A percentile compares a stretch with the other conserved stretches of the same genome.
These are phyloP conservation scores for Cucumis hystrix DNA, from an alignment of 306 rosid genomes.

Conservation along the genomic window DNA sequence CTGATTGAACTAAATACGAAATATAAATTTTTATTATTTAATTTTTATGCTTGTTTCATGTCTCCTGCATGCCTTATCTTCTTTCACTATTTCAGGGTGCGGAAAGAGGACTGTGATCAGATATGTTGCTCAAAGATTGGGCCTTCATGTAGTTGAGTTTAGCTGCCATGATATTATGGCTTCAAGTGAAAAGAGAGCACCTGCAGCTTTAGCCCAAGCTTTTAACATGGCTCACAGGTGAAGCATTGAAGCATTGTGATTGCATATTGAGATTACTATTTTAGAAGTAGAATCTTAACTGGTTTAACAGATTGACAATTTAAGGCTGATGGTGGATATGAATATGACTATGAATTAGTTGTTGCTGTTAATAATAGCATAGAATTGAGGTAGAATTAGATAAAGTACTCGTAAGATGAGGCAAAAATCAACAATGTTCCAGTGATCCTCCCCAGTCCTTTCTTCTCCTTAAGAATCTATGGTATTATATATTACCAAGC, in stretches of 20 bases:
- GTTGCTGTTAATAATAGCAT: not conserved
- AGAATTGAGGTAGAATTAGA: not conserved
- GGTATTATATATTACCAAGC: not conserved
- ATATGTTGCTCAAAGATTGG: constrained; percentile 78
- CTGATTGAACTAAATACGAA: not conserved
- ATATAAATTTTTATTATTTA: not conserved
- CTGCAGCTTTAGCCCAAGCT: constrained; percentile 73
- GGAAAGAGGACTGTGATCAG: constrained; percentile 84
- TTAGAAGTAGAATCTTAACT: not conserved
- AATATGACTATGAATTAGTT: not conserved
- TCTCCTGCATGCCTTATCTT: not conserved
- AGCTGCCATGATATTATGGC: constrained; percentile 62
- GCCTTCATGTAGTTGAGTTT: constrained; percentile 87
- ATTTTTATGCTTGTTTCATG: not conserved
- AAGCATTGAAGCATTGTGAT: constrained; percentile 1
- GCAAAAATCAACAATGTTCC: not conserved
- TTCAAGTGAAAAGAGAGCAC: constrained; percentile 42
- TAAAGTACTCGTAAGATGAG: not conserved
- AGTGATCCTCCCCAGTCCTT: not conserved
- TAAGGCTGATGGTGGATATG: not conserved
- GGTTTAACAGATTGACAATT: not conserved
- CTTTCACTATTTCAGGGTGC: constrained; percentile 50
- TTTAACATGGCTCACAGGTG: constrained; percentile 79
- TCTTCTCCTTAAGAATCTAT: not conserved
- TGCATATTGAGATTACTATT: not conserved